Evolutionary conservation across 495 filamentous ascomycete species (phyloP).

Genomic region (Pyrenopolyporus hunteri): DNA sequence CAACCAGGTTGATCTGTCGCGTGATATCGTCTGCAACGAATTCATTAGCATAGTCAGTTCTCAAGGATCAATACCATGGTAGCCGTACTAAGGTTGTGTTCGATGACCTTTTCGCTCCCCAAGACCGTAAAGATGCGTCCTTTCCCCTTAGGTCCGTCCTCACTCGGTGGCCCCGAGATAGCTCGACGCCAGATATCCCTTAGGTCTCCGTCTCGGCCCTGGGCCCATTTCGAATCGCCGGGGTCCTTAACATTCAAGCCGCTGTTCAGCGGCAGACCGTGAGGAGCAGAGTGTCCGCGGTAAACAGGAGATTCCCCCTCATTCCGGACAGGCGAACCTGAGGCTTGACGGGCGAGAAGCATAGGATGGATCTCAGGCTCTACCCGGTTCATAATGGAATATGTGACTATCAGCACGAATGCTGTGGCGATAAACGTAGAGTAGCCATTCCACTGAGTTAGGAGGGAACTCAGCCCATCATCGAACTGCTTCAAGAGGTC

Average conservation of each 20-base stretch:
- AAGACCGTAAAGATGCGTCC: slow-evolving; percentile 82
- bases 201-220: slow-evolving; percentile 85
- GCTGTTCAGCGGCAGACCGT: slow-evolving; percentile 78
- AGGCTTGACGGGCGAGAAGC: slow-evolving; percentile 83
- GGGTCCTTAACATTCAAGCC: slow-evolving; percentile 87
- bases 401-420: slow-evolving; percentile 59
- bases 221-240: slow-evolving; percentile 79
- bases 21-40: slow-evolving; percentile 65
- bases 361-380: slow-evolving; percentile 93
- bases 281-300: slow-evolving; percentile 79
- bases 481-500: slow-evolving; percentile 68
- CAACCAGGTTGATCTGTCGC: slow-evolving; percentile 86
- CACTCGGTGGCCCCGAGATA: slow-evolving; percentile 65
- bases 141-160: slow-evolving; percentile 62
- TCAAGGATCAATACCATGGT: not conserved
- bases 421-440: slow-evolving; percentile 68
- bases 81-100: slow-evolving; percentile 66
- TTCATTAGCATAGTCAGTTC: slow-evolving; percentile 15
- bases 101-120: slow-evolving; percentile 72
- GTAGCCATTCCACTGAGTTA: slow-evolving; percentile 81
- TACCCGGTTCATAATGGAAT: slow-evolving; percentile 55
- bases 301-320: slow-evolving; percentile 83
- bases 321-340: slow-evolving; percentile 77
- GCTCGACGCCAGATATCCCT: slow-evolving; percentile 90
- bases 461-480: slow-evolving; percentile 65